Evolutionary conservation across 495 filamentous ascomycete species (phyloP).

Genomic region (Jackrogersella multiformis): DNA sequence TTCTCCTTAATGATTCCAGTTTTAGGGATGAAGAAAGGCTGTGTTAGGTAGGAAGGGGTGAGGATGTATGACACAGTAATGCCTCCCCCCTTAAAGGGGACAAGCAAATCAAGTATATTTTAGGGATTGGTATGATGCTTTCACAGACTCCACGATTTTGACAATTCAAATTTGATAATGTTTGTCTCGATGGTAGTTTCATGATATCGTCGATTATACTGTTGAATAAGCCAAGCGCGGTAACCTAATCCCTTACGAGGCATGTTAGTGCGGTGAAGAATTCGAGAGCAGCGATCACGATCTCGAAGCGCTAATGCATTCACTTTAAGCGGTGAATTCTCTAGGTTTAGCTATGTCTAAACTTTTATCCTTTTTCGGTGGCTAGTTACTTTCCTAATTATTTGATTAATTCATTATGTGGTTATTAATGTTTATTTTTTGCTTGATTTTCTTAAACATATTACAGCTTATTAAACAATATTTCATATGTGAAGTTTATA

Average conservation of each 20-base stretch:
- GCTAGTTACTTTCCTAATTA: neutral
- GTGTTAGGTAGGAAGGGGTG: neutral
- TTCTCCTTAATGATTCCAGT: neutral
- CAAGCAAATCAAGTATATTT: neutral
- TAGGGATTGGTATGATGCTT: neutral
- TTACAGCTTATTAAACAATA: neutral
- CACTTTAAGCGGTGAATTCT: constrained; percentile 20
- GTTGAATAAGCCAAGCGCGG: neutral
- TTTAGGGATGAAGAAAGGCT: neutral
- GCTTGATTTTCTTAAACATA: neutral
- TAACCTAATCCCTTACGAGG: neutral
- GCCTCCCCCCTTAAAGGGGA: constrained; percentile 1
- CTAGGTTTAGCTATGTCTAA: neutral
- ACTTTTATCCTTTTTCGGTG: neutral
- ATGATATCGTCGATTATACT: neutral
- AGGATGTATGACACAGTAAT: no score
- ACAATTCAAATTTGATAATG: neutral
- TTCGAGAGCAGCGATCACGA: constrained; percentile 17
- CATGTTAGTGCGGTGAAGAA: constrained; percentile 1
- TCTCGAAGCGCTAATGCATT: constrained; percentile 12
- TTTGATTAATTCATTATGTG: neutral
- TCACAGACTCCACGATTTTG: neutral
- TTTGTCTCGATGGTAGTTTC: neutral
- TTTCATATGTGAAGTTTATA: neutral
- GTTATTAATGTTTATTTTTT: neutral